phyloP scores from a whole-genome alignment of 768 basidiomycete genomes.

The Rhizopogon salebrosus region DNA sequence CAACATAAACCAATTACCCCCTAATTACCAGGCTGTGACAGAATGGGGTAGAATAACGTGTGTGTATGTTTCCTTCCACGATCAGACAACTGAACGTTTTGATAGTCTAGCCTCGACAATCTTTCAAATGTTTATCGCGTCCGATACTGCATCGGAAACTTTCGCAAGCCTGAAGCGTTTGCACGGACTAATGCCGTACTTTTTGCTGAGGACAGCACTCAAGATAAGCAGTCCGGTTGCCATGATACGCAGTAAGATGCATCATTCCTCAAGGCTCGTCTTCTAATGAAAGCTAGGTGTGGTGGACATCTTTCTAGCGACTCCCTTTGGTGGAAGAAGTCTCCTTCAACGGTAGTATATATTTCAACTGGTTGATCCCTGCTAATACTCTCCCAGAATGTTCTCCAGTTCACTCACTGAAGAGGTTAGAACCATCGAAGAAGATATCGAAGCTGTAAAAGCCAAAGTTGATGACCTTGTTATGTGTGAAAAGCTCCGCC shows the following conservation, averaged over 20 bases:
- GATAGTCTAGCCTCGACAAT: conserved; percentile 89
- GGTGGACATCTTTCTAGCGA: conserved; percentile 92
- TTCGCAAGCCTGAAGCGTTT: conserved; percentile 86
- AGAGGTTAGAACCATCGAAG: conserved; percentile 79
- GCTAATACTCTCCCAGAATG: conserved; percentile 55
- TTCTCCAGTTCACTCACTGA: conserved; percentile 90
- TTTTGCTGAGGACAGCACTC: conserved; percentile 88
- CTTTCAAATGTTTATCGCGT: conserved; percentile 91
- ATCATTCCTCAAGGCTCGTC: background rate
- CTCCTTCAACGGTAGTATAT: conserved; percentile 71
- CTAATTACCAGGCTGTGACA: conserved; percentile 81
- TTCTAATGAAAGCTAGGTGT: conserved; percentile 36
- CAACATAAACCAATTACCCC: conserved; percentile 69
- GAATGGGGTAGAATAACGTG: conserved; percentile 98
- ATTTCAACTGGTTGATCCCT: background rate
- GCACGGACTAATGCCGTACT: conserved; percentile 97
- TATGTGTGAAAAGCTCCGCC: conserved; percentile 82
- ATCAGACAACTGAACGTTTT: conserved; percentile 7
- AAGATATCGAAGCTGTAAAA: conserved; percentile 83
- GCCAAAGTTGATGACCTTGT: conserved; percentile 86
- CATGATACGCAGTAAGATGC: conserved; percentile 80
- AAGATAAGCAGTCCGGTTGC: conserved; percentile 92
- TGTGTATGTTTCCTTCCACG: conserved; percentile 27
- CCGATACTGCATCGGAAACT: conserved; percentile 87
- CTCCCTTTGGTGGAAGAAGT: conserved; percentile 92